These are phyloP conservation scores for Gentiana dahurica DNA, from an alignment of 257 asterid species.

Conservation along the genomic window DNA sequence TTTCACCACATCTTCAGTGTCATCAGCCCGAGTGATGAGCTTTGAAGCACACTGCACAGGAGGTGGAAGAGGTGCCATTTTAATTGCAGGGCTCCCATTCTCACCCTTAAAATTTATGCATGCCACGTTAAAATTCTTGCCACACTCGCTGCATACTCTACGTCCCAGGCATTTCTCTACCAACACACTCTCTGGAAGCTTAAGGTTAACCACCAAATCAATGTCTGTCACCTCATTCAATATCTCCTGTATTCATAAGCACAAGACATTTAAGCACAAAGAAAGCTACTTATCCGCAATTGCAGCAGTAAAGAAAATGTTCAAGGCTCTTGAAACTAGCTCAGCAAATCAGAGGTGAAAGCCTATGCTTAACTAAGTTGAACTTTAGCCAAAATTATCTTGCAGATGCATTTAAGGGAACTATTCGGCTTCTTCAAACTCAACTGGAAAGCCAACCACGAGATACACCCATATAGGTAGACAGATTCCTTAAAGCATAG, in stretches of 20 bases:
- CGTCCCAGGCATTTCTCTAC: conserved; percentile 94
- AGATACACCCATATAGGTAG: no score
- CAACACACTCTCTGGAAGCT: conserved; percentile 84
- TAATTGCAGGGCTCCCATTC: conserved; percentile 76
- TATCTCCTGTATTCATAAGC: conserved; percentile 50
- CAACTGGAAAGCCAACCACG: no score
- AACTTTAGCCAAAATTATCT: no score
- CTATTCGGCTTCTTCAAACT: no score
- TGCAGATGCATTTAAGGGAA: no score
- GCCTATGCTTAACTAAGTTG: no score
- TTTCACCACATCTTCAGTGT: conserved; percentile 68
- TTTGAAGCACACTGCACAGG: conserved; percentile 72
- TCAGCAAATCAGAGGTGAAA: no score
- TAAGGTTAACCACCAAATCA: conserved; percentile 90
- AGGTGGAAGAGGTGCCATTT: conserved; percentile 88
- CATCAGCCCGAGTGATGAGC: conserved; percentile 91
- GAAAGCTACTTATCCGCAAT: no score
- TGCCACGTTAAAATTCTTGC: conserved; percentile 92
- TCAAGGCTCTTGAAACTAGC: no score
- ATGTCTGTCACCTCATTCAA: conserved; percentile 81
- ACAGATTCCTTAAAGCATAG: no score
- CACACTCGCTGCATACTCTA: conserved; percentile 83
- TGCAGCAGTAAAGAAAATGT: no score
- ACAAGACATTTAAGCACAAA: background rate
- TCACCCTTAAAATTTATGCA: conserved; percentile 67